Base-by-base conservation (phyloP, 2,329 filamentous ascomycete genomes). In the Dryadomyces quercivorus region DNA sequence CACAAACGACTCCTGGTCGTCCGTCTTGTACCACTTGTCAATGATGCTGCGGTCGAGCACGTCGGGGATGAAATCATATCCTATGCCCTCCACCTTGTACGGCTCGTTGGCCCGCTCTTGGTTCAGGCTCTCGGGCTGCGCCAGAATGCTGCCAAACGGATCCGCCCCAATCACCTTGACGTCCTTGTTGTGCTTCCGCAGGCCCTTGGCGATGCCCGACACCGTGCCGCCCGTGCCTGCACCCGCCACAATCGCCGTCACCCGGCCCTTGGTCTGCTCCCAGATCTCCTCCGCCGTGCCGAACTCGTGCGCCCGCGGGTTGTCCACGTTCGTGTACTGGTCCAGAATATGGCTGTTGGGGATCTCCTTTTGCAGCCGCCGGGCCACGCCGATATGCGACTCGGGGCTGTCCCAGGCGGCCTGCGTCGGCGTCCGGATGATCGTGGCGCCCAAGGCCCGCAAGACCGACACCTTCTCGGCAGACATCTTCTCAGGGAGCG, bases 11-110 rank as follows among this genome's bases (percentile, higher is more conserved):
- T 95, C 87, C 58, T 81, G 80, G 66, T 98, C 93, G 58, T 92
- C 88, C 3, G 93, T 98, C 81, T 98, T 98, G 75, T 96, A 97
- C 93, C 93, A 98, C 66, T 85, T 86, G 69, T 96, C 88, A 34
- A 98, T 87, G 5, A 80, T 68, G 31, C 83, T 70, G 64, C 85
- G 88, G 61, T 93, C 84, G 54, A 98, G 75, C 5, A 98, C 94
- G 22, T 97, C 88, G 7, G 94, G 93, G 57, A 98, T 86, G 68
- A 98, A 98, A 69, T 98, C 93, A 68, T 98, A 98, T 20, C 93
- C 93, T 63, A 98, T 98, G 46, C 93, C 93, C 73, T 98, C 93
- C 1, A 98, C 93, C 74, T 98, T 97, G 75, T 98, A 98, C 1
- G 84, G 76, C 68, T 89, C 83, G 65, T 96, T 92, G 57, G 80